phyloP scores from a whole-genome alignment of 352 stramenopile species.

The Phytophthora fragariae region DNA sequence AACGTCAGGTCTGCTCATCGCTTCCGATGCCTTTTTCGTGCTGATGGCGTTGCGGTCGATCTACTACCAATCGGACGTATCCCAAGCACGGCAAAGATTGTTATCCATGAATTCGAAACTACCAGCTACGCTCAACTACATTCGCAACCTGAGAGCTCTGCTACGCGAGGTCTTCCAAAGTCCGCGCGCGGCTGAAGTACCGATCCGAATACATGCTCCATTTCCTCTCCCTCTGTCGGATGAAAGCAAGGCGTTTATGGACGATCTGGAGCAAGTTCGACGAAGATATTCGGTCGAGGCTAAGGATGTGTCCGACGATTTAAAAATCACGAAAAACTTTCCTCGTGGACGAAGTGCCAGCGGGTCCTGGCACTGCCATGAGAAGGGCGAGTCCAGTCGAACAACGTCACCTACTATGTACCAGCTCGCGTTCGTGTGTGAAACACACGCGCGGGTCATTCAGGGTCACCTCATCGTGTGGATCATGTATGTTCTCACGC shows the following conservation, averaged over 20 bases:
- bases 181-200: not conserved
- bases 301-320: not conserved
- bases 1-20: slow-evolving; percentile 25
- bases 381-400: not conserved
- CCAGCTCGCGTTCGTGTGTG: slow-evolving; percentile 49
- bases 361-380: not conserved
- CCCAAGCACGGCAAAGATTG: not conserved
- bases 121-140: not conserved
- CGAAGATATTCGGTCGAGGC: not conserved
- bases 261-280: not conserved
- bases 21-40: slow-evolving; percentile 25
- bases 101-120: not conserved
- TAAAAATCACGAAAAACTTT: not conserved
- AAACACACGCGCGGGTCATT: slow-evolving; percentile 34
- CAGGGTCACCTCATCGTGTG: slow-evolving; percentile 41
- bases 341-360: not conserved
- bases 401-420: slow-evolving; percentile 13
- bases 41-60: slow-evolving; percentile 17
- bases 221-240: slow-evolving; percentile 16
- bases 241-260: slow-evolving; percentile 17
- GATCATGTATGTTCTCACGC: slow-evolving; percentile 36
- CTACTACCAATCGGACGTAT: slow-evolving; percentile 9
- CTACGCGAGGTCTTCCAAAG: slow-evolving; percentile 1
- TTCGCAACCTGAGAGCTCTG: not conserved
- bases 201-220: slow-evolving; percentile 13